Evolutionary conservation across 257 asterid genomes (phyloP), one percentile per base, ranked within the genome.

Genomic region (Knoxia roxburghii): DNA sequence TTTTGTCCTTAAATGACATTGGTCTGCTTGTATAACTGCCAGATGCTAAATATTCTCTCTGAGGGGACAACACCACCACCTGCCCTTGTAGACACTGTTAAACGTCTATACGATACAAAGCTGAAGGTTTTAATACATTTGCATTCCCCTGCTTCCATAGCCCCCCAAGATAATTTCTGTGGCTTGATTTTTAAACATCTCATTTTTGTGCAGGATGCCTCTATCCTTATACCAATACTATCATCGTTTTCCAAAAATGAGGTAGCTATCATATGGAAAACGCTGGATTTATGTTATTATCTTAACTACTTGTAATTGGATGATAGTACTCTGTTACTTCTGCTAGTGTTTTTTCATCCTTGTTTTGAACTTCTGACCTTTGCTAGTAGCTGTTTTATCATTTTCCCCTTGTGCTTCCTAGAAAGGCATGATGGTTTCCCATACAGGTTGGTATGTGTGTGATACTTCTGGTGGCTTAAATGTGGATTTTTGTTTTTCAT

Each of bases 171-270:
- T 33, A 60, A 69, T 59, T 61, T 41, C 58, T 29, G 67, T 65
- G 46, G 59, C 1, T 45, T 69, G 30, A 67, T 70, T 65, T 77
- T 70, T 57, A 78, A 41, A 67, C n/a, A 33, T 46, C 64, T 21
- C 77, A 51, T 56, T 73, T 77, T 65, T 55, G 72, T 80, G 85
- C 90, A 94, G 99, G 99, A 94, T 78, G 97, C 97, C 72, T 59
- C 89, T 67, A 83, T 94, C 75, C 99, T 94, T 75, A 87, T 94
- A 61, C 99, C 99, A 51, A 73, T 94, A 61, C 73, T 94, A 41
- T 84, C 99, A 6, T 91, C 96, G 51, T 90, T 88, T 84, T 85
- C 99, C 30, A 90, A 81, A 83, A 86, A 84, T 41, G 99, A 94
- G 97, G 99, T 94, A 72, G 20, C 67, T 64, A 26, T 14, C 43